phyloP scores from a whole-genome alignment of 2,329 filamentous ascomycete species.

The Fonsecaea monophora region DNA sequence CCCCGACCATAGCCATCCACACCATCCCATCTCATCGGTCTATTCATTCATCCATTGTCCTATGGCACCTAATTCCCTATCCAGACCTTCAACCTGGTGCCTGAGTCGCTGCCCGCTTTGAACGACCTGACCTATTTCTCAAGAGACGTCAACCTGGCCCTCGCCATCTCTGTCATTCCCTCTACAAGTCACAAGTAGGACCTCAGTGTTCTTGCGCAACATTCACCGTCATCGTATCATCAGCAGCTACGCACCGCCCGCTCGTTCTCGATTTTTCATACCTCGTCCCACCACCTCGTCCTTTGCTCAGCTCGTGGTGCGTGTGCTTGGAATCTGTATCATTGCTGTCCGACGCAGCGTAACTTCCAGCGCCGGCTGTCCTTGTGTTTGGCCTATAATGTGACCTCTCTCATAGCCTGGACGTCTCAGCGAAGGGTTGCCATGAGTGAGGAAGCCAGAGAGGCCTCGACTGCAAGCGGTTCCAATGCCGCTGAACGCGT shows the following conservation, averaged over 20 bases:
- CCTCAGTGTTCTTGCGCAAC: neutral
- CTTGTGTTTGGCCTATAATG: neutral
- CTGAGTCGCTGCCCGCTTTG: neutral
- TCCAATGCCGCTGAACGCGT: constrained; percentile 15
- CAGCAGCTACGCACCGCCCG: neutral
- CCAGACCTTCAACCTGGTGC: neutral
- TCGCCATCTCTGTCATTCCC: neutral
- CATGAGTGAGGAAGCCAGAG: constrained; percentile 5
- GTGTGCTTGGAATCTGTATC: neutral
- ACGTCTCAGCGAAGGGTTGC: neutral
- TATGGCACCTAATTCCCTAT: neutral
- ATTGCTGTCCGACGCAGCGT: neutral
- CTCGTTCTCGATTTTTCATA: neutral
- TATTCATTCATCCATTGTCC: neutral
- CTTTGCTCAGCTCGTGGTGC: neutral
- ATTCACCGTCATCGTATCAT: neutral
- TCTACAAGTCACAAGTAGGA: neutral
- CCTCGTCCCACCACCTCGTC: neutral
- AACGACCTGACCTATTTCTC: neutral
- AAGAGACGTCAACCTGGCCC: neutral
- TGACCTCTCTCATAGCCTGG: neutral
- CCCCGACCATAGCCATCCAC: neutral
- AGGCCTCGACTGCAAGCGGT: constrained; percentile 7
- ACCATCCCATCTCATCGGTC: neutral
- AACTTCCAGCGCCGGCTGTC: neutral